Evolutionary conservation across 2,329 filamentous ascomycete genomes (phyloP).

Genomic region (Trichoderma citrinoviride): DNA sequence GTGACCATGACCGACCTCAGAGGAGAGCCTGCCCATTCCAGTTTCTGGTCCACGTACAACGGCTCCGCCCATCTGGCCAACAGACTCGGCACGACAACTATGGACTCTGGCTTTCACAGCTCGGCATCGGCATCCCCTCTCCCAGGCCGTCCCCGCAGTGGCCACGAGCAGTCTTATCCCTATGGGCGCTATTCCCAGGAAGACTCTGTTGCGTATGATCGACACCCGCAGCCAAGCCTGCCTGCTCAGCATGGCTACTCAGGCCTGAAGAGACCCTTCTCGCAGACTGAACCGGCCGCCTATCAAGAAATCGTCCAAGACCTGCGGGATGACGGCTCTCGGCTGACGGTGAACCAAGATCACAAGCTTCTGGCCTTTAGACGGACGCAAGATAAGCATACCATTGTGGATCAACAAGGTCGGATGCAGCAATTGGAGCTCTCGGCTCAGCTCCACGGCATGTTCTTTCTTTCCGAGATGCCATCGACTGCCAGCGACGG

Average conservation of each 20-base stretch:
- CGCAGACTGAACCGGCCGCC: slow-evolving; percentile 52
- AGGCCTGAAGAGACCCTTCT: slow-evolving; percentile 57
- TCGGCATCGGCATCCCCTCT: slow-evolving; percentile 47
- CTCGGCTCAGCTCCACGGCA: slow-evolving; percentile 76
- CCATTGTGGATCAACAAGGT: slow-evolving; percentile 58
- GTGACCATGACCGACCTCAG: slow-evolving; percentile 63
- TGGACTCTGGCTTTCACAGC: slow-evolving; percentile 50
- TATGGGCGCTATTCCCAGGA: slow-evolving; percentile 56
- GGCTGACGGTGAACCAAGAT: slow-evolving; percentile 57
- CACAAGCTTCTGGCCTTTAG: slow-evolving; percentile 61
- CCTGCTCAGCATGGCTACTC: slow-evolving; percentile 52
- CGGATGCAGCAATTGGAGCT: slow-evolving; percentile 61
- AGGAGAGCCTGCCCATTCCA: slow-evolving; percentile 55
- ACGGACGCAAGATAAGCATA: slow-evolving; percentile 57
- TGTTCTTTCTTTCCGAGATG: slow-evolving; percentile 85
- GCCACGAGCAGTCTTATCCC: slow-evolving; percentile 49
- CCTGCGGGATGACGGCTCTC: slow-evolving; percentile 56
- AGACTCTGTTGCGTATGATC: slow-evolving; percentile 53
- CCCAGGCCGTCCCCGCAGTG: slow-evolving; percentile 49
- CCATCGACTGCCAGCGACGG: slow-evolving; percentile 61
- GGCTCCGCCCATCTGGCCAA: slow-evolving; percentile 52
- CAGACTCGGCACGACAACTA: slow-evolving; percentile 46
- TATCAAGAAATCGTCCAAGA: slow-evolving; percentile 63
- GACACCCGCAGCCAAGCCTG: slow-evolving; percentile 49
- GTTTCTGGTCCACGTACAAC: slow-evolving; percentile 58